Base-by-base conservation (phyloP, 352 stramenopile genomes). In the Globisporangium radiosum region DNA sequence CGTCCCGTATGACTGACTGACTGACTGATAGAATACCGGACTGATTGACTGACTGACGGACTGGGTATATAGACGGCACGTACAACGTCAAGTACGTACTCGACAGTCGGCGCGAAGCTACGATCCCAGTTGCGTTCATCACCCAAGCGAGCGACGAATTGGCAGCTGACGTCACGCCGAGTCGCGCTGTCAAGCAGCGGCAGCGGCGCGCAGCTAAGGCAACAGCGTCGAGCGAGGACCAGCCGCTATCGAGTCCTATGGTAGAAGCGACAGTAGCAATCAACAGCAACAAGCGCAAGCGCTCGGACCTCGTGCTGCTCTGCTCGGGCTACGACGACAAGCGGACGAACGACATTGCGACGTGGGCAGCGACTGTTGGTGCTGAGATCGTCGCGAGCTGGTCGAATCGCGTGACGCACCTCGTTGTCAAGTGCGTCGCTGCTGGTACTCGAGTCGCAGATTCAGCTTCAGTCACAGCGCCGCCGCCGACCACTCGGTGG, bases 391-490 rank as follows among this genome's bases (percentile, higher is more conserved):
- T 83, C 25, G 57, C 58, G 25, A 65, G 70, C 38, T 90, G 80
- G 80, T 67, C 72, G 25, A 69, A 73, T 11, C 68, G 72, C 3
- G 85, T 95, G 45, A 95, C 85, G 4, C 85, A 95, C 54, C 68
- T 95, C 64, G 85, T 95, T 54, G 85, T 82, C 50, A 87, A 92
- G 64, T 95, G 85, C 47, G 75, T 85, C 39, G 75, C 62, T n/a
- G 60, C 25, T 1, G 25, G 25, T 25, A 25, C 25, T 25, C 25
- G 25, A 25, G 25, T 25, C 25, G 25, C 25, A 25, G 25, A 25
- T 25, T 13, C 0, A 13, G 40, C 1, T 7, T 13, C 7, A 2
- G 48, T 10, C 68, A 82, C 56, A 64, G 78, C 56, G 36, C 55
- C 48, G 36, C 4, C 52, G 7, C 17, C 52, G 11, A 5, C 49